Percentiles rank a stretch among this genome's conserved stretches.
Conservation (phyloP, 2,329 filamentous ascomycete genomes). For the Reticulascus tulasneorum region DNA sequence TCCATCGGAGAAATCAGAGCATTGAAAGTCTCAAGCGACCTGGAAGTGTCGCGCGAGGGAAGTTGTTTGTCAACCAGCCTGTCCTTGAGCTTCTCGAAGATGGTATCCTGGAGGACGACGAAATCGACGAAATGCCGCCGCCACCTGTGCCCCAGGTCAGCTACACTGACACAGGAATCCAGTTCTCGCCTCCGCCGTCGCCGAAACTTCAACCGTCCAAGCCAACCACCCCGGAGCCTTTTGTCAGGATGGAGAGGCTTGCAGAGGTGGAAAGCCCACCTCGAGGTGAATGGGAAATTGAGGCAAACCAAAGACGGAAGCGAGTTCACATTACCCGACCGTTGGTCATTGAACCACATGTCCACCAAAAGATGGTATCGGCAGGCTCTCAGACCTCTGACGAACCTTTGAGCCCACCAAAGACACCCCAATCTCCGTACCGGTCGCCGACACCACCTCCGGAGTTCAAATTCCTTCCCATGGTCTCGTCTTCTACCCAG, state of each 20-base stretch:
- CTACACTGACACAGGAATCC: slow-evolving; percentile 74
- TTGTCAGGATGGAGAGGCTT: slow-evolving; percentile 29
- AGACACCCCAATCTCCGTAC: slow-evolving; percentile 54
- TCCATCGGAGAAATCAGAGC: slow-evolving; percentile 55
- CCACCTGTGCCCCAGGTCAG: slow-evolving; percentile 34
- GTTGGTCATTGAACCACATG: slow-evolving; percentile 42
- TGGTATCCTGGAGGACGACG: slow-evolving; percentile 46
- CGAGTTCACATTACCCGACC: slow-evolving; percentile 54
- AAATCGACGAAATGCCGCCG: slow-evolving; percentile 25
- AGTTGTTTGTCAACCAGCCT: slow-evolving; percentile 48
- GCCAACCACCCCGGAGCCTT: slow-evolving; percentile 35
- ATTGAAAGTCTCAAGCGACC: slow-evolving; percentile 54
- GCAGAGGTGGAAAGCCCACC: slow-evolving; percentile 40
- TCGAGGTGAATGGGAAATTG: slow-evolving; percentile 54
- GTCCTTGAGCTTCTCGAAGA: slow-evolving; percentile 55
- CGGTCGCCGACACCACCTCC: slow-evolving; percentile 36
- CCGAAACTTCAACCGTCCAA: slow-evolving; percentile 47
- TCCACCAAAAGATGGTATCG: slow-evolving; percentile 56
- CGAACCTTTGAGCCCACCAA: slow-evolving; percentile 60
- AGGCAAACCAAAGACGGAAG: slow-evolving; percentile 72
- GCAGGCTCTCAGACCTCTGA: slow-evolving; percentile 59
- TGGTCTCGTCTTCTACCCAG: slow-evolving; percentile 59
- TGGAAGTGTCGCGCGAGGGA: slow-evolving; percentile 51
- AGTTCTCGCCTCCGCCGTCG: slow-evolving; percentile 80
- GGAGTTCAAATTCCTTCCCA: slow-evolving; percentile 28